A percentile compares a stretch with the other conserved stretches of the same genome.
phyloP scores from a whole-genome alignment of 257 asterid genomes.

The Gardenia jasminoides region DNA sequence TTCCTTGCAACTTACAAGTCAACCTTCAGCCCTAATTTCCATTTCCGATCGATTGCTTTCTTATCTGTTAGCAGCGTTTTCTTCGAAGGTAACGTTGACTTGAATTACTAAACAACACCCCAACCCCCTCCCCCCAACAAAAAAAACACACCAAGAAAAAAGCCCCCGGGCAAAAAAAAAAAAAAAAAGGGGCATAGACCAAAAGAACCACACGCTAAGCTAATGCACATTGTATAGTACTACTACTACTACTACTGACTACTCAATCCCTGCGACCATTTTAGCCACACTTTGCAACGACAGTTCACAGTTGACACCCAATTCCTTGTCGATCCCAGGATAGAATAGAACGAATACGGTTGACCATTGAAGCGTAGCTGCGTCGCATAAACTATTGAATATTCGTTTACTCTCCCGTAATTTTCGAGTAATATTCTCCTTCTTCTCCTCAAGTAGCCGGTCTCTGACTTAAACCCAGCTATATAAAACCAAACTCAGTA shows the following conservation, averaged over 20 bases:
- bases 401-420: constrained; percentile 42
- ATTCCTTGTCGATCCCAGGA: background rate
- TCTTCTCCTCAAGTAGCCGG: background rate
- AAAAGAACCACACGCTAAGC: too few species aligned
- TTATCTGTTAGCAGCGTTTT: too few species aligned
- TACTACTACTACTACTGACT: too few species aligned
- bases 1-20: background rate
- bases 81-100: too few species aligned
- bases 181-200: too few species aligned
- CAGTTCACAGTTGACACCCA: background rate
- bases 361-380: background rate
- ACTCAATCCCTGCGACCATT: too few species aligned
- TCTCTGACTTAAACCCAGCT: background rate
- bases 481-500: background rate
- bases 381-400: constrained; percentile 26
- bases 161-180: too few species aligned
- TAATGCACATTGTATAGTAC: too few species aligned
- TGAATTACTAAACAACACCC: too few species aligned
- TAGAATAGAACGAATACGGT: background rate
- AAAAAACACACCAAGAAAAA: too few species aligned
- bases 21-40: background rate
- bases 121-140: too few species aligned
- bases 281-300: background rate
- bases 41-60: background rate
- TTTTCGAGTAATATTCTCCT: constrained; percentile 18